phyloP scores from a whole-genome alignment of 352 stramenopile genomes.

The Phytophthora melonis region DNA sequence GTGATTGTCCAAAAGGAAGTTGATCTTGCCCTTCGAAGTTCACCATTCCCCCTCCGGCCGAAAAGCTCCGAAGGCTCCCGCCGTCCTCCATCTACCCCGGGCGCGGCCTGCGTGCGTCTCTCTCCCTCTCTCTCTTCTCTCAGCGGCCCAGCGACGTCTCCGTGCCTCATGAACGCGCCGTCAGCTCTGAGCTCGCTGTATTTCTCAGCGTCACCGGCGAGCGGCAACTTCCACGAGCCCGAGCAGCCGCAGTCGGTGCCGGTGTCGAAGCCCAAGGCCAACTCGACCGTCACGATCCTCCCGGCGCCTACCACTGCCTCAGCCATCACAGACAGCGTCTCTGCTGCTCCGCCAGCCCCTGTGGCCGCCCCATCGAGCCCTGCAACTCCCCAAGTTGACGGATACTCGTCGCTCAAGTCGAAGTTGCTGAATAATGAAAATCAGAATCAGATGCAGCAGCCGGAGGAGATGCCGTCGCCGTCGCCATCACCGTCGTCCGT shows the following conservation, averaged over 20 bases:
- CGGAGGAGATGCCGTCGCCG: not conserved
- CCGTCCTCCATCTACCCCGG: too few species aligned
- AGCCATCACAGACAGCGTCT: not conserved
- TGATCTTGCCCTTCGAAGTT: too few species aligned
- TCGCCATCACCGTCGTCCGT: conserved; percentile 6
- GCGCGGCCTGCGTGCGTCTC: too few species aligned
- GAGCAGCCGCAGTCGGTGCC: not conserved
- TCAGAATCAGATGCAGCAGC: too few species aligned
- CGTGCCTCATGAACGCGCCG: conserved; percentile 21
- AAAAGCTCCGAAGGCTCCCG: too few species aligned
- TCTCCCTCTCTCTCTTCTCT: too few species aligned
- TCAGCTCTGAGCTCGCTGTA: conserved; percentile 19
- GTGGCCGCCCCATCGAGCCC: not conserved
- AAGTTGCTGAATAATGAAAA: too few species aligned
- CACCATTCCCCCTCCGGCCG: too few species aligned
- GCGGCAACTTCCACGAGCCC: not conserved
- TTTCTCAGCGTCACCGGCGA: conserved; percentile 12
- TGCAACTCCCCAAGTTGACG: not conserved
- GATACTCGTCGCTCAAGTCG: not conserved
- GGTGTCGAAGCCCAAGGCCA: conserved; percentile 12
- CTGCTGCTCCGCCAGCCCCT: not conserved
- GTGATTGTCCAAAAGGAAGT: too few species aligned
- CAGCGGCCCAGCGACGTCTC: not conserved
- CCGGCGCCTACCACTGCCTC: not conserved
- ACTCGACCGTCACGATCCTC: conserved; percentile 22